Conservation (phyloP, 202 grass and related monocot species). For the Schoenoplectus triqueter region DNA sequence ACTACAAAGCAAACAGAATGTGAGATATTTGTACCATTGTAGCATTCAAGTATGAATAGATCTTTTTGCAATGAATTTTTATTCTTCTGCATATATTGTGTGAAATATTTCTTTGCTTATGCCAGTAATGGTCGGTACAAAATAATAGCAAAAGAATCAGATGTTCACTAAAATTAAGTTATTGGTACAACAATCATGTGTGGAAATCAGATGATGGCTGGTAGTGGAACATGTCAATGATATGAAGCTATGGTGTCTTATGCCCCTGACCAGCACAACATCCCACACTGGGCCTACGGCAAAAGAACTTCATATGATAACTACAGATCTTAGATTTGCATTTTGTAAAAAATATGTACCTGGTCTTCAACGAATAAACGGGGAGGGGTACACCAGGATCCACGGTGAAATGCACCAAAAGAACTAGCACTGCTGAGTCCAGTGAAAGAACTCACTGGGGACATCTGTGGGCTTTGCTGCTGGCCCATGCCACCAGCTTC, state of each 20-base stretch:
- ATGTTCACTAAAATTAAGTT: background rate
- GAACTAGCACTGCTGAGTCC: slow-evolving; percentile 96
- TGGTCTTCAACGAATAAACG: slow-evolving; percentile 94
- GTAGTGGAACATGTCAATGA: background rate
- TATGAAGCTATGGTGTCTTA: background rate
- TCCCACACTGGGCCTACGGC: slow-evolving; percentile 5
- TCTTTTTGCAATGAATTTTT: background rate
- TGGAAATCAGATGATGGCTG: background rate
- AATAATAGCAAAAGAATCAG: background rate
- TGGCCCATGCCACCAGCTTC: slow-evolving; percentile 49
- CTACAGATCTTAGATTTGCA: background rate
- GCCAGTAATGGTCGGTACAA: background rate
- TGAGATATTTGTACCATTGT: background rate
- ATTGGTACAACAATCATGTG: background rate
- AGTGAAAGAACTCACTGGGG: slow-evolving; percentile 90
- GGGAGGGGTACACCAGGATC: slow-evolving; percentile 96
- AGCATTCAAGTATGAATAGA: background rate
- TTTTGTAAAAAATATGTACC: slow-evolving; percentile 49
- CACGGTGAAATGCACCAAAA: slow-evolving; percentile 81
- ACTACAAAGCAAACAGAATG: slow-evolving; percentile 45
- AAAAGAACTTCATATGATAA: slow-evolving; percentile 22
- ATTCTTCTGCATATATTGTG: background rate
- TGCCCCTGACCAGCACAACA: background rate
- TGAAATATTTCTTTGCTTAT: background rate
- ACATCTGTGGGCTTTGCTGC: slow-evolving; percentile 97